Evolutionary conservation across 2,329 filamentous ascomycete genomes (phyloP), one percentile per base, ranked within the genome.

Genomic region (Paramyrothecium sp.): DNA sequence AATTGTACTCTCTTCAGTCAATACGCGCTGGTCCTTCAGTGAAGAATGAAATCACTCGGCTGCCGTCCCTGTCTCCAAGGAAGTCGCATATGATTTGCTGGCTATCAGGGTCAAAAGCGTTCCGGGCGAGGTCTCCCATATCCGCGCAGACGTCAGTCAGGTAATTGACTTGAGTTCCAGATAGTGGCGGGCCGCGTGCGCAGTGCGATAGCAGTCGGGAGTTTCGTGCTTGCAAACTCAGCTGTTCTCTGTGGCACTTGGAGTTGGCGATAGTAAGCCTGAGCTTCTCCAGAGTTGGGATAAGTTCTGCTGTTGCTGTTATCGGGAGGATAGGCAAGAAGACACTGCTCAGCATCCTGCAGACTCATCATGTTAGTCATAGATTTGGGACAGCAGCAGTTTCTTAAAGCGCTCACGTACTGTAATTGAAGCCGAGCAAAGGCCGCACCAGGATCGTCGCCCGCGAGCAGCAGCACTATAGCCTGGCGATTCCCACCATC

Each of bases 371-470:
- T 34, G 51, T 54, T 22, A 44, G 53, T 20, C 38, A 8, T 38
- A 16, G 16, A 10, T 8, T 38, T 10, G 16, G 16, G 33, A 38
- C 33, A 10, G 10, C 10, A 38, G 33, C 10, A 57, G n/a, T 22
- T 19, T 23, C 30, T 12, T 26, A n/a, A n/a, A 3, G 21, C 47
- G 7, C 7, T 12, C 30, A 55, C 74, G 61, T 65, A 81, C 78
- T 75, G 66, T 52, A 77, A 67, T 54, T 84, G 80, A 38, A 84
- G 65, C 17, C 65, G 68, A 68, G 75, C 74, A 54, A 80, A 73
- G 1, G 65, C 54, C 26, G 67, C 63, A 63, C 75, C 71, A 30
- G 70, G 55, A 13, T 62, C 65, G 12, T 63, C 60, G 3, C 70
- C 67, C 44, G 67, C 65, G 46, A 82, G 60, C 17, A 84, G 67